Percentiles rank a stretch among this genome's conserved stretches.
These are phyloP conservation scores for Triticum dicoccoides DNA, from an alignment of 176 grass and related monocot species.

Conservation along the genomic window DNA sequence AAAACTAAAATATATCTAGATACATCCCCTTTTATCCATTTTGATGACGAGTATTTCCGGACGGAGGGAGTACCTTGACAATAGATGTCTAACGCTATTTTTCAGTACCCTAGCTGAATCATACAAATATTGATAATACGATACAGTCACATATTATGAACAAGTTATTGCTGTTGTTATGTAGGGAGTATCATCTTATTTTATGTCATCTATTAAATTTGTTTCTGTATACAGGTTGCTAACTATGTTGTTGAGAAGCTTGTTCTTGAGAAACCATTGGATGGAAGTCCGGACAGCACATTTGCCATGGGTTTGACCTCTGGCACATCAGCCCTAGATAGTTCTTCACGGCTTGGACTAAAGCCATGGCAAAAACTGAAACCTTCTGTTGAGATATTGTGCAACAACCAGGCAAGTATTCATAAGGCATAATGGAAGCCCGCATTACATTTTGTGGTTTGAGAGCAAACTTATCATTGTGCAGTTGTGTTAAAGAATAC, in stretches of 20 bases:
- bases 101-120: conserved; percentile 8
- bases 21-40: too few species aligned
- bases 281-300: conserved; percentile 59
- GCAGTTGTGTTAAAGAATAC: conserved; percentile 17
- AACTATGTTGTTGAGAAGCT: conserved; percentile 96
- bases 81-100: background rate
- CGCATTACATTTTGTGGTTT: conserved; percentile 12
- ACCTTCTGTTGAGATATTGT: conserved; percentile 77
- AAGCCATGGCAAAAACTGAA: conserved; percentile 80
- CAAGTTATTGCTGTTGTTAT: background rate
- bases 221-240: conserved; percentile 58
- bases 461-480: background rate
- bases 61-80: background rate
- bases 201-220: background rate
- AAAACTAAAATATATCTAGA: too few species aligned
- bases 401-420: conserved; percentile 84
- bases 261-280: conserved; percentile 71
- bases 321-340: conserved; percentile 56
- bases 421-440: background rate
- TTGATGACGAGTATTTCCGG: too few species aligned
- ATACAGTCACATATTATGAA: conserved; percentile 12
- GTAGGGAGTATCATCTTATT: background rate
- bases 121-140: background rate
- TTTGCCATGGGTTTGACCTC: conserved; percentile 60
- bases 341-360: conserved; percentile 55